Evolutionary conservation across 495 filamentous ascomycete species (phyloP).

Genomic region (Aspergillus ellipticus): DNA sequence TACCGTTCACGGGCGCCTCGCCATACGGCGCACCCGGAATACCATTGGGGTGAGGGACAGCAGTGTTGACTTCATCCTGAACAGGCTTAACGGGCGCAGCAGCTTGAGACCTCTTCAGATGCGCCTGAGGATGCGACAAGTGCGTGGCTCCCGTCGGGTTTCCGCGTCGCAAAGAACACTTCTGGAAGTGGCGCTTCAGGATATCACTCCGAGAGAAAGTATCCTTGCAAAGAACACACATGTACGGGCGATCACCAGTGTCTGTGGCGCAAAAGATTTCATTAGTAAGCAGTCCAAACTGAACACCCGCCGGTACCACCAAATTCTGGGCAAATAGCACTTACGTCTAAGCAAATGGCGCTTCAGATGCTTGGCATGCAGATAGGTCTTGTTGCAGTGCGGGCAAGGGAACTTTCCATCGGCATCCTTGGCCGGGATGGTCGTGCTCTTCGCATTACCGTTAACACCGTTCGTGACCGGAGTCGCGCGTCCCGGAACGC

Average conservation of each 20-base stretch:
- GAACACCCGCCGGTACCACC: background rate
- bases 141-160: constrained; percentile 92
- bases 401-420: constrained; percentile 97
- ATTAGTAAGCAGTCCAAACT: constrained; percentile 2
- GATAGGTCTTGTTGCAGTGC: constrained; percentile 95
- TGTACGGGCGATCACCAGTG: constrained; percentile 94
- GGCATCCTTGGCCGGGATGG: constrained; percentile 85
- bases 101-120: constrained; percentile 72
- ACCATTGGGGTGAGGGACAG: constrained; percentile 42
- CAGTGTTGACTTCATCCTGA: constrained; percentile 49
- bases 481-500: constrained; percentile 73
- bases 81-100: constrained; percentile 48
- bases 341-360: constrained; percentile 91
- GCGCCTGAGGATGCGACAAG: constrained; percentile 84
- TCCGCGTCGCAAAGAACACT: constrained; percentile 90
- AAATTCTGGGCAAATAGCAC: constrained; percentile 33
- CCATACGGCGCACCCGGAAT: constrained; percentile 42
- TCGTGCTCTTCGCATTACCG: constrained; percentile 64
- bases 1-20: constrained; percentile 45
- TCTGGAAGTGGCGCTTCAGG: constrained; percentile 96
- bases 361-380: constrained; percentile 97
- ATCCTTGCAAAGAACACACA: constrained; percentile 93
- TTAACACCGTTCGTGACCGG: constrained; percentile 57
- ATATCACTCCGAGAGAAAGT: constrained; percentile 99
- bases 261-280: constrained; percentile 47